Evolutionary conservation across 768 basidiomycete species (phyloP).

Genomic region (Botryobasidium botryosum): DNA sequence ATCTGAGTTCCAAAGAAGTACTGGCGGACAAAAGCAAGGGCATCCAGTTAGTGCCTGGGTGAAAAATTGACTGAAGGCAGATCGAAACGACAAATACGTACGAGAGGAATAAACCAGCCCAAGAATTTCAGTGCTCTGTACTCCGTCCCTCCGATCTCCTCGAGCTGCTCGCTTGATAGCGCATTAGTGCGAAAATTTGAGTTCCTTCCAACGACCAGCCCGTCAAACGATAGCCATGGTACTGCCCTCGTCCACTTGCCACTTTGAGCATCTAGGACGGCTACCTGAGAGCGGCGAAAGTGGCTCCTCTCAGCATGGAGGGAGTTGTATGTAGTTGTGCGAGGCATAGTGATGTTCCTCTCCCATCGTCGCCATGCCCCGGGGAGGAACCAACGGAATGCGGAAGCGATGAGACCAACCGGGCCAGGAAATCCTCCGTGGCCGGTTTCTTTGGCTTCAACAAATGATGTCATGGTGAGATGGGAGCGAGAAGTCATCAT

Average conservation of each 20-base stretch:
- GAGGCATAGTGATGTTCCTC: conserved; percentile 63
- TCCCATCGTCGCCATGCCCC: conserved; percentile 36
- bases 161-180: conserved; percentile 64
- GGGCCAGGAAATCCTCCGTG: conserved; percentile 24
- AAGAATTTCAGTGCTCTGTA: conserved; percentile 69
- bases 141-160: conserved; percentile 87
- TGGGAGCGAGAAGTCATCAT: too few species aligned
- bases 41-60: background rate
- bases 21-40: conserved; percentile 23
- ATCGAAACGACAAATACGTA: too few species aligned
- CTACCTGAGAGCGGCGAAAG: background rate
- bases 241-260: conserved; percentile 24
- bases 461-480: too few species aligned
- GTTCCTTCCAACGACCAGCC: conserved; percentile 19
- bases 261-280: background rate
- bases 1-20: conserved; percentile 65
- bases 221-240: conserved; percentile 73
- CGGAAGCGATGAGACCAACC: conserved; percentile 22
- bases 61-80: conserved; percentile 12
- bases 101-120: conserved; percentile 60
- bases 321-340: conserved; percentile 33
- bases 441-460: conserved; percentile 13
- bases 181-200: conserved; percentile 20
- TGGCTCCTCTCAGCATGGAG: conserved; percentile 14
- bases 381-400: conserved; percentile 47